A percentile compares a stretch with the other conserved stretches of the same genome.
Evolutionary conservation across 306 rosid genomes (phyloP).

Genomic region (Datisca glomerata): DNA sequence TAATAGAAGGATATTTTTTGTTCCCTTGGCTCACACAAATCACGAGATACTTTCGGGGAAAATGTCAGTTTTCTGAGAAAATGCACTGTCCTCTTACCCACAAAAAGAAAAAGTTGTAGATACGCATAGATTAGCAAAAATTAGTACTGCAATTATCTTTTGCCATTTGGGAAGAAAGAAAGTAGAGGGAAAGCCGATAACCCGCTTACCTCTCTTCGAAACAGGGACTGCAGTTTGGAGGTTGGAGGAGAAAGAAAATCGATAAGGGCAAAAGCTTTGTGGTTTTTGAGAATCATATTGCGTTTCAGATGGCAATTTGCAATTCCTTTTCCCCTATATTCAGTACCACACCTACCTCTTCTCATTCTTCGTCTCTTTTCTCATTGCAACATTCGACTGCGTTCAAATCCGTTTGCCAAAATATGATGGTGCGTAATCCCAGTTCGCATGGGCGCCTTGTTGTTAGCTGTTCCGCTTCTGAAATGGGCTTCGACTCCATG

Average conservation of each 20-base stretch:
- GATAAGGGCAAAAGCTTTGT: background rate
- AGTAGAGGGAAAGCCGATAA: background rate
- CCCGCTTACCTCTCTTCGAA: too few relatives aligned
- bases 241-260: too few relatives aligned
- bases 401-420: conserved; percentile 11
- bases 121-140: too few relatives aligned
- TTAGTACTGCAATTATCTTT: background rate
- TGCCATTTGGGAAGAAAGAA: background rate
- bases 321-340: conserved; percentile 13
- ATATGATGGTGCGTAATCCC: conserved; percentile 3
- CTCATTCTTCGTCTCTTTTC: conserved; percentile 12
- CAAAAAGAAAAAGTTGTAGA: too few relatives aligned
- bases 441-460: conserved; percentile 8
- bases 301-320: conserved; percentile 24
- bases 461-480: conserved; percentile 23
- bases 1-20: too few relatives aligned
- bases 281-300: background rate
- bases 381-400: conserved; percentile 10
- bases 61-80: background rate
- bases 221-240: too few relatives aligned
- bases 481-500: conserved; percentile 18
- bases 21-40: too few relatives aligned
- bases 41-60: background rate
- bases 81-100: too few relatives aligned
- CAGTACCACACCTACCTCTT: conserved; percentile 11